A percentile compares a stretch with the other conserved stretches of the same genome.
phyloP scores from a whole-genome alignment of 2,329 filamentous ascomycete genomes.

The Westerdykella ornata region DNA sequence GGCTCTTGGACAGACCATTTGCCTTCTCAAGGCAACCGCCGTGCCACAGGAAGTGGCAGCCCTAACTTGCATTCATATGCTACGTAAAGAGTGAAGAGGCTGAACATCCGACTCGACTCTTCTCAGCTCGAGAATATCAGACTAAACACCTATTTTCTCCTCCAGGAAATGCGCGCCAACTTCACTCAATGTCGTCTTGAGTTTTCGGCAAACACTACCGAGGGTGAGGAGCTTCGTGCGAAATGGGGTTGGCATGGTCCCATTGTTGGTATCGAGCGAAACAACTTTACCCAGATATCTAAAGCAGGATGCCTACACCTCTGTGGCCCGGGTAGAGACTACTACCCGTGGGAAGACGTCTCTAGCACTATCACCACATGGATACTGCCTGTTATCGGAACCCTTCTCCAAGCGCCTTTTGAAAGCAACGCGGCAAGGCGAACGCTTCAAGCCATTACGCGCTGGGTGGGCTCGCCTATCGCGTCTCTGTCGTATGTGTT shows the following conservation, averaged over 20 bases:
- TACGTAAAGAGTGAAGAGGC: too few relatives aligned
- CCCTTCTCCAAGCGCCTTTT: constrained; percentile 35
- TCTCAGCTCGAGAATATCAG: too few relatives aligned
- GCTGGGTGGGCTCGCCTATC: constrained; percentile 32
- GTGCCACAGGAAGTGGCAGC: too few relatives aligned
- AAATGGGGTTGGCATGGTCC: constrained; percentile 18
- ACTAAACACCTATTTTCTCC: too few relatives aligned
- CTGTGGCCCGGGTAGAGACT: constrained; percentile 25
- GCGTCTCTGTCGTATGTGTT: constrained; percentile 28
- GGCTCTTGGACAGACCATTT: too few relatives aligned
- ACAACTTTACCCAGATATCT: constrained; percentile 21
- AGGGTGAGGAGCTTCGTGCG: constrained; percentile 6
- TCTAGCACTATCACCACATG: constrained; percentile 32
- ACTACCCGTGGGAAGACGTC: constrained; percentile 24
- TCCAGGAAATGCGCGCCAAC: constrained; percentile 6
- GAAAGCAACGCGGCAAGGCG: constrained; percentile 32
- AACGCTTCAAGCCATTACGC: constrained; percentile 28
- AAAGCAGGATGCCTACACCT: constrained; percentile 23
- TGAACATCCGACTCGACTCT: too few relatives aligned
- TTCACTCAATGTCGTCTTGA: constrained; percentile 5
- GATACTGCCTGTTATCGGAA: constrained; percentile 32
- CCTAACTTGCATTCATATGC: too few relatives aligned
- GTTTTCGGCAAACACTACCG: constrained; percentile 3
- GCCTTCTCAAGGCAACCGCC: too few relatives aligned
- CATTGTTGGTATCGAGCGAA: constrained; percentile 8